These are phyloP conservation scores for Thielaviopsis musarum DNA, from an alignment of 2,329 filamentous ascomycete species.

Conservation along the genomic window DNA sequence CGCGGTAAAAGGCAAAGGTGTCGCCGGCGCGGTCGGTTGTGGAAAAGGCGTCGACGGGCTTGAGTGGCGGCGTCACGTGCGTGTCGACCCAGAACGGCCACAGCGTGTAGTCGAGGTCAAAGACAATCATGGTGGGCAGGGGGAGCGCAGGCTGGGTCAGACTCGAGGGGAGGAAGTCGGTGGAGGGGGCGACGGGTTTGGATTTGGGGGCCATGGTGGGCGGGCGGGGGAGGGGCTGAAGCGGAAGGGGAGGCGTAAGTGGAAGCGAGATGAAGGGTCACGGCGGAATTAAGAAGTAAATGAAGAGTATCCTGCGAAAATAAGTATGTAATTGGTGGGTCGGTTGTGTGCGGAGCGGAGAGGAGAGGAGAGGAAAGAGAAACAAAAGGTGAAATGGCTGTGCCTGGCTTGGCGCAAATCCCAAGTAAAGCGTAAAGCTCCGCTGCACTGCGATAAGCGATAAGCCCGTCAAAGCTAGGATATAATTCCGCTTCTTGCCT, in stretches of 20 bases:
- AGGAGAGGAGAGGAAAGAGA: background rate
- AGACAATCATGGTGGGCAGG: conserved; percentile 69
- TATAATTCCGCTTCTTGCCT: no score
- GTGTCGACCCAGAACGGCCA: conserved; percentile 99
- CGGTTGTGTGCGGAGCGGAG: no score
- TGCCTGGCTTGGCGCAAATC: background rate
- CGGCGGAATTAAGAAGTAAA: background rate
- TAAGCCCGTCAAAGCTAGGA: background rate
- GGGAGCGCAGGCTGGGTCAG: conserved; percentile 40
- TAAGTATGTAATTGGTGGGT: background rate
- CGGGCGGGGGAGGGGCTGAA: background rate
- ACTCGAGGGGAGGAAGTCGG: conserved; percentile 22
- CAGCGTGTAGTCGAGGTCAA: conserved; percentile 96
- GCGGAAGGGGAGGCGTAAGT: no score
- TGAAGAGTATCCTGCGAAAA: background rate
- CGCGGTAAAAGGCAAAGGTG: conserved; percentile 51
- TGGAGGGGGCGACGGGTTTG: conserved; percentile 13
- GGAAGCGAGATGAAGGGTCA: background rate
- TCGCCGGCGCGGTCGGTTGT: conserved; percentile 43
- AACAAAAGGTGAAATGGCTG: background rate
- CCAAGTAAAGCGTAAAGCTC: background rate
- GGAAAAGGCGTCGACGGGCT: conserved; percentile 24
- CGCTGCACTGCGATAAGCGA: background rate
- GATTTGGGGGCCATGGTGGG: conserved; percentile 13
- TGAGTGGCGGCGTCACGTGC: conserved; percentile 62